Conservation (phyloP, 345 rosid species). For the Hypericum perforatum region DNA sequence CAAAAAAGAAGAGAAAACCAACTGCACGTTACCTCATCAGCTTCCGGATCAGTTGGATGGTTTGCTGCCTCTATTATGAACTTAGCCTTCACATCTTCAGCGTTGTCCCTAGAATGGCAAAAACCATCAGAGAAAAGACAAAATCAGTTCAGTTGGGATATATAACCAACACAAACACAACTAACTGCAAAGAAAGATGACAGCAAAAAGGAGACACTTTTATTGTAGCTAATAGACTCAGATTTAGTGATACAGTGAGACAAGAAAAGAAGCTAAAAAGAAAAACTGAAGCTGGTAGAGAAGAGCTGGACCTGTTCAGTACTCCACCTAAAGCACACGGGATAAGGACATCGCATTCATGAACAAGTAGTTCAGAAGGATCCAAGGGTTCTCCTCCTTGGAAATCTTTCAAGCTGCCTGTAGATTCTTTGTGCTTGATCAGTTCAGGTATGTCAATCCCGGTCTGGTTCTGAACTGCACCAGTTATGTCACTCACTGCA, state of each 20-base stretch:
- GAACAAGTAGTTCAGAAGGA: slow-evolving; percentile 51
- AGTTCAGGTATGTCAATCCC: slow-evolving; percentile 65
- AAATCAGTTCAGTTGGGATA: background rate
- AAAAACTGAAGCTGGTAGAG: slow-evolving; percentile 1
- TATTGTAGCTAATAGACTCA: too few species aligned
- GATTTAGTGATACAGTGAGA: too few species aligned
- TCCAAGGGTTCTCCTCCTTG: slow-evolving; percentile 66
- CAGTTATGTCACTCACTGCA: slow-evolving; percentile 87
- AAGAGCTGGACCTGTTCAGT: slow-evolving; percentile 51
- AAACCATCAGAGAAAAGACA: background rate
- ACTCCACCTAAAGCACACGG: slow-evolving; percentile 98
- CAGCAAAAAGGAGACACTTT: too few species aligned
- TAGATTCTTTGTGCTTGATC: slow-evolving; percentile 47
- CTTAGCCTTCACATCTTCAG: slow-evolving; percentile 84
- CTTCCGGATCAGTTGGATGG: slow-evolving; percentile 97
- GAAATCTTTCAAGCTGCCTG: slow-evolving; percentile 55
- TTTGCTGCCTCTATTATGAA: slow-evolving; percentile 95
- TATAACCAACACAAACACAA: background rate
- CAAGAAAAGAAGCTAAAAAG: background rate
- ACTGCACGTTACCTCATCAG: slow-evolving; percentile 61
- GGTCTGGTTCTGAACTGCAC: slow-evolving; percentile 74
- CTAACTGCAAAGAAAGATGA: too few species aligned
- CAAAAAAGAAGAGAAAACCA: background rate
- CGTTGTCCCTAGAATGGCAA: slow-evolving; percentile 61
- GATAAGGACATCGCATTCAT: slow-evolving; percentile 96